Evolutionary conservation across 768 basidiomycete species (phyloP).

Genomic region (Mycena rosella): DNA sequence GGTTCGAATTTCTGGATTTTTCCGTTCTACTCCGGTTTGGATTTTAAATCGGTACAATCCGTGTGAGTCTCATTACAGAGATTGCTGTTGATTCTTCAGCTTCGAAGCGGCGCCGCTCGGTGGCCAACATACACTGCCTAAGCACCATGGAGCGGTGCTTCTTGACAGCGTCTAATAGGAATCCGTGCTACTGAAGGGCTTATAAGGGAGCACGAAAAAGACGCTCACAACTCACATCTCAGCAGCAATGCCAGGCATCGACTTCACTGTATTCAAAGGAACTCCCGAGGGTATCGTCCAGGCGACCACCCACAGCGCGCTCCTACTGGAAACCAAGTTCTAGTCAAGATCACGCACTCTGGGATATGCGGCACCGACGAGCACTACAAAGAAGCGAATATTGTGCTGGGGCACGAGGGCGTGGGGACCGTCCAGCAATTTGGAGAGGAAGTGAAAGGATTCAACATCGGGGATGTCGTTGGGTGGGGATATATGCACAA

Average conservation of each 20-base stretch:
- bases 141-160: no score
- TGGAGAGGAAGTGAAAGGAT: conserved; percentile 40
- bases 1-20: no score
- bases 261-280: conserved; percentile 15
- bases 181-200: no score
- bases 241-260: background rate
- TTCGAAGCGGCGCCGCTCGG: no score
- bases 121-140: no score
- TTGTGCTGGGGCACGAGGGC: conserved; percentile 53
- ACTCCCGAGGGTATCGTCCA: background rate
- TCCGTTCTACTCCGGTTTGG: no score
- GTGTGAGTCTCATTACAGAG: no score
- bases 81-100: no score
- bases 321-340: conserved; percentile 38
- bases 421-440: conserved; percentile 47
- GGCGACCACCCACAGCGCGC: background rate
- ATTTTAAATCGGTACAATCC: no score
- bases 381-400: conserved; percentile 44
- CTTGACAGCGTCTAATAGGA: no score
- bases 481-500: conserved; percentile 15
- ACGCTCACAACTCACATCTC: no score
- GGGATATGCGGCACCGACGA: conserved; percentile 52
- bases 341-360: conserved; percentile 48
- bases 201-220: no score
- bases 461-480: conserved; percentile 4